These are phyloP conservation scores for Penicillium robsamsonii DNA, from an alignment of 495 filamentous ascomycete genomes.

Conservation along the genomic window DNA sequence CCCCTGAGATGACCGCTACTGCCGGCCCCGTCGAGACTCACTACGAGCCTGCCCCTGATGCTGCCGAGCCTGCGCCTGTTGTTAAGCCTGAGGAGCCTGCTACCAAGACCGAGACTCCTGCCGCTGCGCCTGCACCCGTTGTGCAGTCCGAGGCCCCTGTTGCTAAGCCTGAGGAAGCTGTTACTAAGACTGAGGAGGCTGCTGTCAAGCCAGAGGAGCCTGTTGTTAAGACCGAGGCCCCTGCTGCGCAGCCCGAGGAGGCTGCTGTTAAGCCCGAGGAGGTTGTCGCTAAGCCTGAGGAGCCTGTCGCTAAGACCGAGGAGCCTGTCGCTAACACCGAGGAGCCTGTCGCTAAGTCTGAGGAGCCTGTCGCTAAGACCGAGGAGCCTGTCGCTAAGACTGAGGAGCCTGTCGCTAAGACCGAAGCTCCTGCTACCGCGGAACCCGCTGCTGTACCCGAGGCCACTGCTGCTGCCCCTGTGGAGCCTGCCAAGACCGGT, in stretches of 20 bases:
- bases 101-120: neutral
- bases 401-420: conserved; percentile 5
- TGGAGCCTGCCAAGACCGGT: conserved; percentile 22
- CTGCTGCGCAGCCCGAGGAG: neutral
- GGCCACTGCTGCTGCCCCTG: conserved; percentile 11
- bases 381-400: neutral
- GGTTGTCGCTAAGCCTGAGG: neutral
- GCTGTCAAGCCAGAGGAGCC: neutral
- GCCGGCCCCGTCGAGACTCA: conserved; percentile 1
- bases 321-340: neutral
- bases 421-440: neutral
- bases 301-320: neutral
- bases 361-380: no score
- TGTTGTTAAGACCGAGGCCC: neutral
- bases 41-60: neutral
- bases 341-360: no score
- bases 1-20: conserved; percentile 3
- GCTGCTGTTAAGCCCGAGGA: neutral
- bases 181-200: neutral
- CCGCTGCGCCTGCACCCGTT: neutral
- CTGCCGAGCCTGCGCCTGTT: neutral
- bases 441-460: neutral
- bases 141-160: neutral
- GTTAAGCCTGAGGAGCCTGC: no score
- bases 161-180: neutral